phyloP scores from a whole-genome alignment of 1,139 yeast genomes.

The Suhomyces chickasaworum region DNA sequence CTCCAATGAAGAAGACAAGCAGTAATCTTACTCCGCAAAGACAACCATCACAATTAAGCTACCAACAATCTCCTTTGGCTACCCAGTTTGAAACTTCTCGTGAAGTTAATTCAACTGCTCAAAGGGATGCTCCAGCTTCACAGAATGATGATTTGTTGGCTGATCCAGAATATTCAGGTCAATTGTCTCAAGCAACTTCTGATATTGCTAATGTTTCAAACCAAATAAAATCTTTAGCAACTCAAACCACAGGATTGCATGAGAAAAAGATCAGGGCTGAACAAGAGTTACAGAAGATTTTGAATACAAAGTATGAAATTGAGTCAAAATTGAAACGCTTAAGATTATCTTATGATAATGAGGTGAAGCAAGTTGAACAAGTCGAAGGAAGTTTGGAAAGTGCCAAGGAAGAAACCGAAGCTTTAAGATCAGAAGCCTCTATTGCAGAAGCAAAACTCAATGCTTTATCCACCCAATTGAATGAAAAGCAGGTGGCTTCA shows the following conservation, averaged over 20 bases:
- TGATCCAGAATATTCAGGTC: slow-evolving; percentile 61
- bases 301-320: slow-evolving; percentile 67
- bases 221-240: slow-evolving; percentile 76
- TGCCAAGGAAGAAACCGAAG: slow-evolving; percentile 70
- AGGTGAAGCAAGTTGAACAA: slow-evolving; percentile 71
- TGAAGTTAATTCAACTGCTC: neutral
- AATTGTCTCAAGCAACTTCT: slow-evolving; percentile 75
- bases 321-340: slow-evolving; percentile 67
- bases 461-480: slow-evolving; percentile 68
- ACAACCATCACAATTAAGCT: slow-evolving; percentile 6
- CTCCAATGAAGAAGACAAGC: slow-evolving; percentile 31
- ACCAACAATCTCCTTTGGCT: slow-evolving; percentile 5
- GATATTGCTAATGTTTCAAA: slow-evolving; percentile 86
- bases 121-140: slow-evolving; percentile 1
- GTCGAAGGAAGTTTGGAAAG: slow-evolving; percentile 62
- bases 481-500: slow-evolving; percentile 58
- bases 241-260: slow-evolving; percentile 70
- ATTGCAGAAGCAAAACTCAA: slow-evolving; percentile 81
- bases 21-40: slow-evolving; percentile 4
- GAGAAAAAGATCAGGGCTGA: slow-evolving; percentile 76
- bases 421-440: slow-evolving; percentile 73
- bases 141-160: slow-evolving; percentile 56
- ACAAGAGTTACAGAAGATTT: slow-evolving; percentile 67
- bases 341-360: slow-evolving; percentile 74
- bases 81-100: slow-evolving; percentile 9